Evolutionary conservation across 331 rosid genomes (phyloP).

Genomic region (Quercus tomentella): DNA sequence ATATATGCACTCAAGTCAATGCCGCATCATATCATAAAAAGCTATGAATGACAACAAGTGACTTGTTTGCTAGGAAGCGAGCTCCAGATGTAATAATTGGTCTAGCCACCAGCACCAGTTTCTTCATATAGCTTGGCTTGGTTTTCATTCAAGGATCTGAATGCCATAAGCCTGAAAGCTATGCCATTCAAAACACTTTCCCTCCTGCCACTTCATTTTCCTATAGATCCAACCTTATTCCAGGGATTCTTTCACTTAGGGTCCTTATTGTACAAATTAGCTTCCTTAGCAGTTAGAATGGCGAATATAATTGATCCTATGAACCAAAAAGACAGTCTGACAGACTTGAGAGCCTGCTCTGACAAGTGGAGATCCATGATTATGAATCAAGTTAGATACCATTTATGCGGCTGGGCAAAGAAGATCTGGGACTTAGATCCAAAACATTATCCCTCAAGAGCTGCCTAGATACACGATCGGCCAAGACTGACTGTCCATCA

Average conservation of each 20-base stretch:
- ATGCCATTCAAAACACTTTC: conserved; percentile 34
- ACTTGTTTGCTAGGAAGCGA: conserved; percentile 28
- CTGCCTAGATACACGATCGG: conserved; percentile 86
- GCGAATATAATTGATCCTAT: conserved; percentile 27
- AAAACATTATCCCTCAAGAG: conserved; percentile 61
- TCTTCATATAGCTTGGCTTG: conserved; percentile 20
- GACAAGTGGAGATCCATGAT: conserved; percentile 16
- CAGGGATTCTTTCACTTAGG: conserved; percentile 36
- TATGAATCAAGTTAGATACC: conserved; percentile 39
- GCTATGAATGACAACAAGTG: conserved; percentile 22
- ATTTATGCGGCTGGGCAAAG: conserved; percentile 45
- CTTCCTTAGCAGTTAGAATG: conserved; percentile 43
- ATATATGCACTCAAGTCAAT: conserved; percentile 29
- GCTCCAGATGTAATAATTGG: conserved; percentile 23
- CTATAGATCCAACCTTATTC: conserved; percentile 40
- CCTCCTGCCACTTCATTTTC: conserved; percentile 39
- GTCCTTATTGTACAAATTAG: conserved; percentile 44
- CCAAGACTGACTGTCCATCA: conserved; percentile 84
- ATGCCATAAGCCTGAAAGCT: conserved; percentile 23
- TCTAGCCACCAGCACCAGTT: conserved; percentile 17
- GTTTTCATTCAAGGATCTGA: conserved; percentile 21
- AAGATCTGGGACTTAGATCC: conserved; percentile 65
- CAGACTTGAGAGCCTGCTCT: conserved; percentile 31
- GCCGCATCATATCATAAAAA: conserved; percentile 21
- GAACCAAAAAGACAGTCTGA: conserved; percentile 24